These are phyloP conservation scores for maize (Zea mays) DNA, from an alignment of 176 grass and related monocot species.

Conservation along the genomic window DNA sequence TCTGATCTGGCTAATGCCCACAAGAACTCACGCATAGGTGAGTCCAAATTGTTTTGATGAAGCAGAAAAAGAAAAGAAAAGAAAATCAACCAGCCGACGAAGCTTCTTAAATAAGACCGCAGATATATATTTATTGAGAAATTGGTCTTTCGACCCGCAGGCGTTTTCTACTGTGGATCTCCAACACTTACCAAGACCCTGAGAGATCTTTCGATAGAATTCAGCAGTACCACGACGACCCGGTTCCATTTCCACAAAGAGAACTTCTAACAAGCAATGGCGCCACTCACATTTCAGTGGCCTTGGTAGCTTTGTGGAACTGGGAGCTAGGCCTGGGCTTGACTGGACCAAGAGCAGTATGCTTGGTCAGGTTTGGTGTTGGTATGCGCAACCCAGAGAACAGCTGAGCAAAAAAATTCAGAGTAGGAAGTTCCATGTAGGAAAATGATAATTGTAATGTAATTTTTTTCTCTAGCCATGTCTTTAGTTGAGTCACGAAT, in stretches of 20 bases:
- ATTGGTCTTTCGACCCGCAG: constrained; percentile 44
- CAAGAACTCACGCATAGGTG: constrained; percentile 86
- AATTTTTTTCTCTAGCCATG: neutral
- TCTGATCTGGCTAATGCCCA: constrained; percentile 73
- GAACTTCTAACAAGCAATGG: constrained; percentile 61
- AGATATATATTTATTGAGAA: neutral
- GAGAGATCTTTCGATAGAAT: constrained; percentile 86
- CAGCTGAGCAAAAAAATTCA: neutral
- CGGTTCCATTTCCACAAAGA: constrained; percentile 99
- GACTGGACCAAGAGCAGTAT: neutral
- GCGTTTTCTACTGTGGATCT: constrained; percentile 97
- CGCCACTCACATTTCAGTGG: neutral
- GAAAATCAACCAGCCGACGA: neutral
- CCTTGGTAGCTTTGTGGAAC: neutral
- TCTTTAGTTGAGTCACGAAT: neutral
- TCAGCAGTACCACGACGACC: constrained; percentile 82
- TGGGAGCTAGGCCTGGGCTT: no score
- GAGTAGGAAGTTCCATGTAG: neutral
- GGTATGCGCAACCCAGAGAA: neutral
- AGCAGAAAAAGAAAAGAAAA: neutral
- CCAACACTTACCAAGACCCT: constrained; percentile 72
- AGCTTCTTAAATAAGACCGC: neutral
- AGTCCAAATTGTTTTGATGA: neutral
- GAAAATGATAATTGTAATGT: neutral
- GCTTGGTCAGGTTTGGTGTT: neutral